Base-by-base conservation (phyloP, 371 early-diverging fungal genomes). In the Zychaea mexicana region DNA sequence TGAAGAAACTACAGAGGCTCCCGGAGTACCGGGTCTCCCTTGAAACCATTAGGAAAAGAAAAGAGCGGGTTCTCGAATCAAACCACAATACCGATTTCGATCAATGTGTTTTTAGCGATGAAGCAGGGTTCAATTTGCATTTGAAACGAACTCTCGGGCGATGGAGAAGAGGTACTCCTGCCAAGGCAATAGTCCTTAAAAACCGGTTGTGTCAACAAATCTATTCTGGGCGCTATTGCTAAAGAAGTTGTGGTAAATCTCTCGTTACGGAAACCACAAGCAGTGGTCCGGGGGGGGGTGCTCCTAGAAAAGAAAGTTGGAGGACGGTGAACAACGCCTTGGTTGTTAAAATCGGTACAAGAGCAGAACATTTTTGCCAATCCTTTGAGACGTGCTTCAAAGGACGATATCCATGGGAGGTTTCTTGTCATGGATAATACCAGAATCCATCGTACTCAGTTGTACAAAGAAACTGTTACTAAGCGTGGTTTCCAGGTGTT, bases 101-200 rank as follows among this genome's bases (percentile, higher is more conserved):
- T 7, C 39, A 32, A 28, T 66, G 67, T 45, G 28, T 66, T 26
- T 66, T 46, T 47, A 47, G 56, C 10, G 67, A 57, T 36, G 61
- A 66, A 49, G 54, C 67, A 19, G 61, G n/a, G 2, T 66, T 61
- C n/a, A 66, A 66, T 31, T 21, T 61, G 32, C 67, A 61, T 27
- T 45, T 57, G 17, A 9, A 45, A 33, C 55, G 61, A 9, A 52
- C 19, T n/a, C 61, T 66, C 38, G 67, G 61, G 5, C 12, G 57
- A 13, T 66, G 61, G 6, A 60, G 21, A 30, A 61, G 38, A 31
- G 61, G 67, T n/a, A 19, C 13, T 8, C 67, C 61, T 22, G 67
- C 67, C 1, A 57, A 55, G 33, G 57, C 17, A 13, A 24, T 61
- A n/a, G 58, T 59, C 15, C 10, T 39, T 0, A 30, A n/a, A 3